Conservation (phyloP, 805 yeast species). For the Candida lessepsii region DNA sequence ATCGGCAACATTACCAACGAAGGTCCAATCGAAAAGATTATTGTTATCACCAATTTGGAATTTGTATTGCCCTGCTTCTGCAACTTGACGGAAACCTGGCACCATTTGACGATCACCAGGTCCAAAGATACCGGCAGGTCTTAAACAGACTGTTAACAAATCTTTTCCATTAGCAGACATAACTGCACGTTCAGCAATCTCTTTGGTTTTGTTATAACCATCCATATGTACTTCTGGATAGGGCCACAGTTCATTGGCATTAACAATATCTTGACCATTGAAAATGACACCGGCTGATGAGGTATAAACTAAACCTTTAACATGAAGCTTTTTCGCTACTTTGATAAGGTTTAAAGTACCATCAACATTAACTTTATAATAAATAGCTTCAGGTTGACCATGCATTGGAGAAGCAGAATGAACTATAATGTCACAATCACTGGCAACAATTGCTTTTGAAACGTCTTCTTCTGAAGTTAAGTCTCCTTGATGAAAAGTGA, state of each 20-base stretch:
- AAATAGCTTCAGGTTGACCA: conserved; percentile 77
- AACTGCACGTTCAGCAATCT: conserved; percentile 82
- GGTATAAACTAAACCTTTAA: conserved; percentile 82
- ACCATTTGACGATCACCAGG: conserved; percentile 98
- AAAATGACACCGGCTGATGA: conserved; percentile 97
- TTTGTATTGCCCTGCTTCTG: conserved; percentile 80
- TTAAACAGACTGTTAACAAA: conserved; percentile 76
- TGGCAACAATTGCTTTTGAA: conserved; percentile 52
- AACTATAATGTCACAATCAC: conserved; percentile 73
- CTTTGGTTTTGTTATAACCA: conserved; percentile 93
- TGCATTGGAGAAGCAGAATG: conserved; percentile 98
- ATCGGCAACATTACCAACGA: conserved; percentile 97
- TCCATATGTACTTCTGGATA: conserved; percentile 93
- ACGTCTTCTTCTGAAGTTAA: conserved; percentile 75
- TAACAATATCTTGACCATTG: conserved; percentile 88
- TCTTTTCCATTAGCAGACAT: conserved; percentile 64
- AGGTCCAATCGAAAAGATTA: conserved; percentile 94
- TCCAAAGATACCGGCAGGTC: conserved; percentile 98
- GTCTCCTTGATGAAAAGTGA: conserved; percentile 76
- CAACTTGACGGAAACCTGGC: conserved; percentile 85
- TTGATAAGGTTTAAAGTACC: conserved; percentile 79
- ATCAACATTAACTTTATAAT: conserved; percentile 84
- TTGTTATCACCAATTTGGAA: conserved; percentile 94
- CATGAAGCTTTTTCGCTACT: conserved; percentile 52
- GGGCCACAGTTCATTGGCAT: conserved; percentile 94